Percentiles rank a stretch among this genome's conserved stretches.
phyloP scores from a whole-genome alignment of 257 asterid species.

The Lycium barbarum region DNA sequence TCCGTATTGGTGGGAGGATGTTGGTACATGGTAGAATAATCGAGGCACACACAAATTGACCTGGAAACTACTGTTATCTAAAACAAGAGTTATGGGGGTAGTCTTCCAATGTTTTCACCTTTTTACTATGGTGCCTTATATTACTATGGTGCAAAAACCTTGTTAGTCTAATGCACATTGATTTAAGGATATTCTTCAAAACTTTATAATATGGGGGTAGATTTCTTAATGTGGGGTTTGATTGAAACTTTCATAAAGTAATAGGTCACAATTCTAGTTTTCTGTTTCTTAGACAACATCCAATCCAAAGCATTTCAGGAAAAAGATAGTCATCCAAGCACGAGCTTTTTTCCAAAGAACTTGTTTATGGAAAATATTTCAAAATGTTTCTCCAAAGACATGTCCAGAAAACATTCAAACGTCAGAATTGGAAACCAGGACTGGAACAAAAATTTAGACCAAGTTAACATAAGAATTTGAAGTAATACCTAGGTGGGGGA shows the following conservation, averaged over 20 bases:
- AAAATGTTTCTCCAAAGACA: not conserved
- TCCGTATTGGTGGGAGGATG: not conserved
- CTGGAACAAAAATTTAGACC: not conserved
- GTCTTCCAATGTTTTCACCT: not conserved
- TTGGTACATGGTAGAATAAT: not conserved
- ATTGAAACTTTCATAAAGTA: not conserved
- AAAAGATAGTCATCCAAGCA: slow-evolving; percentile 7
- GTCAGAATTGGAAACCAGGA: not conserved
- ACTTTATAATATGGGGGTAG: not conserved
- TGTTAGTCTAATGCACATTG: not conserved
- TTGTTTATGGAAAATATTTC: not conserved
- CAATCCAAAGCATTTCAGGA: not conserved
- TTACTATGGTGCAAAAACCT: not conserved
- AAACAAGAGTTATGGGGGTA: not conserved
- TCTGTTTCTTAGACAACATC: not conserved
- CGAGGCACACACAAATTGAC: not conserved
- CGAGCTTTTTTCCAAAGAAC: not conserved
- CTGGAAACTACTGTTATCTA: not conserved
- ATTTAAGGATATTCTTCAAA: not conserved
- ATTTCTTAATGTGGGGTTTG: not conserved
- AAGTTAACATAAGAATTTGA: slow-evolving; percentile 16
- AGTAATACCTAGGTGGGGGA: slow-evolving; percentile 80
- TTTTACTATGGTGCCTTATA: not conserved
- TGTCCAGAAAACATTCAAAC: not conserved
- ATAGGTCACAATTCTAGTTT: not conserved